phyloP scores from a whole-genome alignment of 1,284 basidiomycete species.

The Fomitopsis palustris region DNA sequence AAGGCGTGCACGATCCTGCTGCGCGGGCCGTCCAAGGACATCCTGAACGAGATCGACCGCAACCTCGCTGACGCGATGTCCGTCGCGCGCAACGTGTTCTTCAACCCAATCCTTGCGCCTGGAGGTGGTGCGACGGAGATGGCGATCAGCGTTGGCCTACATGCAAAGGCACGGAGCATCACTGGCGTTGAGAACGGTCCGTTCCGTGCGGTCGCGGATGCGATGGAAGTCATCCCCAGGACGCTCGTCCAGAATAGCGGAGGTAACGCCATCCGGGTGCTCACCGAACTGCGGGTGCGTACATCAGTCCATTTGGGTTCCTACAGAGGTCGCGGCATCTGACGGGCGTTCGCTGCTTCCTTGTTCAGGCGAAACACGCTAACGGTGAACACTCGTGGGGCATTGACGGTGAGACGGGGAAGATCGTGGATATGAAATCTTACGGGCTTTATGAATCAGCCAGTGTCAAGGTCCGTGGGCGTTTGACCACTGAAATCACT shows the following conservation, averaged over 20 bases:
- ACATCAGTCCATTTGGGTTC: background rate
- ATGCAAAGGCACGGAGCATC: conserved; percentile 78
- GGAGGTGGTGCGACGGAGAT: conserved; percentile 98
- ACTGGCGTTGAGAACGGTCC: conserved; percentile 89
- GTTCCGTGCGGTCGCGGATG: conserved; percentile 90
- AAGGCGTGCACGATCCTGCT: conserved; percentile 99
- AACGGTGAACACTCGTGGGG: conserved; percentile 90
- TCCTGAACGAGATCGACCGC: conserved; percentile 96
- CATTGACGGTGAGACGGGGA: conserved; percentile 93
- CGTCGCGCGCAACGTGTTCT: conserved; percentile 95
- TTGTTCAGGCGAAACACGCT: conserved; percentile 83
- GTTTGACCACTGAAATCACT: background rate
- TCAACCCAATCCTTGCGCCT: conserved; percentile 89
- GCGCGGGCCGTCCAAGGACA: conserved; percentile 98
- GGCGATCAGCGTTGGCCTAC: conserved; percentile 90
- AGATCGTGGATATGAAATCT: conserved; percentile 92
- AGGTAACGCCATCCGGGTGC: conserved; percentile 89
- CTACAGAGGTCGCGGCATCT: background rate
- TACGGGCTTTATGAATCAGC: conserved; percentile 95
- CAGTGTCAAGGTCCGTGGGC: conserved; percentile 76
- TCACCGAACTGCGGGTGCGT: conserved; percentile 82
- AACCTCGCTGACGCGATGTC: conserved; percentile 98
- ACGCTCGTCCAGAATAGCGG: conserved; percentile 96
- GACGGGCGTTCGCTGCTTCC: too few species aligned
- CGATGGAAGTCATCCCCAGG: conserved; percentile 96